These are phyloP conservation scores for Chlorella sp. DNA, from an alignment of 139 green algal species.

Conservation along the genomic window DNA sequence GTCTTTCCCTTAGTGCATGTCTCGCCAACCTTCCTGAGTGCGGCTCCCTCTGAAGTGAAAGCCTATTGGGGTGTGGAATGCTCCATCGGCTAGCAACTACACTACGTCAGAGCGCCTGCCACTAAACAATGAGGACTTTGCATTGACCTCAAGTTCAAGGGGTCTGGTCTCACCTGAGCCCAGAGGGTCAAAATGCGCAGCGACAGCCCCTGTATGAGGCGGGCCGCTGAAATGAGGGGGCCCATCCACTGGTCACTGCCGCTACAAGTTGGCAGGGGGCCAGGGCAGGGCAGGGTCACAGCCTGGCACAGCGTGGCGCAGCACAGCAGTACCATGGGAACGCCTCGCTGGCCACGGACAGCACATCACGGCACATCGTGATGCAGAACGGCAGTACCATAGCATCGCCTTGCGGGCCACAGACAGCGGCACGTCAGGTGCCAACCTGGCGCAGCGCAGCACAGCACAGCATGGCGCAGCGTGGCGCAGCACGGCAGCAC, in stretches of 20 bases:
- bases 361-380: not conserved
- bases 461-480: conserved; percentile 1
- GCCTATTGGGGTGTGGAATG: no score
- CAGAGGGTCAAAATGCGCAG: not conserved
- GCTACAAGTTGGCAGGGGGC: not conserved
- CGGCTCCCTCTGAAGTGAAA: no score
- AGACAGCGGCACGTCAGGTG: not conserved
- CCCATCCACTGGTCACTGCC: not conserved
- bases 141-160: no score
- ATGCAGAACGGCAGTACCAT: not conserved
- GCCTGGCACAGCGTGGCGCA: not conserved
- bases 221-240: not conserved
- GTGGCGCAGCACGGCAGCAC: no score
- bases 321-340: no score
- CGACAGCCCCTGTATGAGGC: not conserved
- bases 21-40: no score
- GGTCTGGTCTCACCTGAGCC: not conserved
- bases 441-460: not conserved
- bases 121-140: no score
- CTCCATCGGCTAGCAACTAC: no score
- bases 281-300: not conserved
- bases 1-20: no score
- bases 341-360: not conserved
- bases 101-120: no score
- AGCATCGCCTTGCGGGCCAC: not conserved